Evolutionary conservation across 2,329 filamentous ascomycete genomes (phyloP), one percentile per base, ranked within the genome.

Genomic region (Ophioceras dolichostomum): DNA sequence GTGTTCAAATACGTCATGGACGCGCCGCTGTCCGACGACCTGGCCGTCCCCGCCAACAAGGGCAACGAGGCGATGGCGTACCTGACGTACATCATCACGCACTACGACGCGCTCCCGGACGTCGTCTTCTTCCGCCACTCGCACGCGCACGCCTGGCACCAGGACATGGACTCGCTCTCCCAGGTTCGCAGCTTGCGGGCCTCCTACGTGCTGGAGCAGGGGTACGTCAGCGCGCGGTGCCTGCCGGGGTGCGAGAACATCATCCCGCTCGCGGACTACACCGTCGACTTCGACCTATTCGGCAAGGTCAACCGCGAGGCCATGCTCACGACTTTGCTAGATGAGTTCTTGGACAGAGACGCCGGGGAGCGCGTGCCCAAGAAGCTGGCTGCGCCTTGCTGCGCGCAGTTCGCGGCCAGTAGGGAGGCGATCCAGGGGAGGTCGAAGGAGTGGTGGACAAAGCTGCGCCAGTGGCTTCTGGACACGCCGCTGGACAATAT

Each of bases 11-110:
- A 51, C 41, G 42, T 45, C 12, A 45, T 44, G 31, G 50, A 52
- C 39, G 36, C 38, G 21, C 48, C 47, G 3, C 38, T 40, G 9
- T 39, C 32, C n/a, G 27, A 39, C 4, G 19, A 39, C 3, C 45
- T 52, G 3, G 40, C 47, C 28, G 48, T 51, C 3, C 49, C 51
- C 13, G 22, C 40, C 19, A 45, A 49, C 40, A 49, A 49, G 51
- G 75, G 74, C 31, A 65, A 73, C 47, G 75, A 79, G 52, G 70
- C 70, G 18, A 76, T 78, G 65, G 61, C 65, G 10, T 79, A 79
- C 50, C 59, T 79, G 34, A 70, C 70, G 31, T 78, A 73, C 54
- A 68, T 78, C 43, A 70, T 78, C 48, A 69, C 77, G 47, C 61
- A 75, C 51, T 79, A 78, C 54, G 61, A 73, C 36, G 45, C 60